Evolutionary conservation across 2,329 filamentous ascomycete species (phyloP).

Genomic region (Bipolaris victoriae): DNA sequence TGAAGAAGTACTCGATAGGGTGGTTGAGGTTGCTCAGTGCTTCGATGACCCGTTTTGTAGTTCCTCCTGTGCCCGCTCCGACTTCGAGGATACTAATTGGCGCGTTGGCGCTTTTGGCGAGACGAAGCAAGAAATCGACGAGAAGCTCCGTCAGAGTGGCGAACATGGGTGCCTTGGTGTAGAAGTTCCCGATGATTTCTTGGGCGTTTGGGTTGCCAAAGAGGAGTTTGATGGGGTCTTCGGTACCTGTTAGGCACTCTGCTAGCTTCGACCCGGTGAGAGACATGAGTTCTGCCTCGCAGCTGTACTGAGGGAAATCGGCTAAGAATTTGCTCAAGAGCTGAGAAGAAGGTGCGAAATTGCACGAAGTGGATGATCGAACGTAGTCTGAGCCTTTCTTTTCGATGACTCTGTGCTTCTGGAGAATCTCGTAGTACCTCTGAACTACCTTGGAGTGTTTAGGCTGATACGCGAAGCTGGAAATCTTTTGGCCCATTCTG

Average conservation of each 20-base stretch:
- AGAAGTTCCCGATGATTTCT: conserved; percentile 23
- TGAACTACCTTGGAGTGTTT: conserved; percentile 17
- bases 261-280: conserved; percentile 19
- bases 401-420: conserved; percentile 13
- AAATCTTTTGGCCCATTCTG: conserved; percentile 7
- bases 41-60: conserved; percentile 33
- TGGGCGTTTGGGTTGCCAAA: conserved; percentile 18
- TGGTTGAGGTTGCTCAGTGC: conserved; percentile 6
- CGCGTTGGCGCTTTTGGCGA: conserved; percentile 10
- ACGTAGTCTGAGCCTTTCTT: conserved; percentile 1
- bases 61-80: conserved; percentile 50
- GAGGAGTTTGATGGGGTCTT: conserved; percentile 21
- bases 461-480: conserved; percentile 6
- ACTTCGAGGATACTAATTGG: conserved; percentile 45
- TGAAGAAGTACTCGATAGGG: conserved; percentile 49
- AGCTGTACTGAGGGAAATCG: conserved; percentile 20
- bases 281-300: conserved; percentile 18
- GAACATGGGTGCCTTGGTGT: conserved; percentile 26
- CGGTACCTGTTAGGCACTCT: conserved; percentile 17
- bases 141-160: conserved; percentile 23
- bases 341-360: not conserved
- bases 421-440: conserved; percentile 16
- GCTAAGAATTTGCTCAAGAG: not conserved
- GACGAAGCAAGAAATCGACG: conserved; percentile 14
- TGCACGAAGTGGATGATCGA: conserved; percentile 1